phyloP scores from a whole-genome alignment of 257 asterid genomes.

The Rehmannia glutinosa region DNA sequence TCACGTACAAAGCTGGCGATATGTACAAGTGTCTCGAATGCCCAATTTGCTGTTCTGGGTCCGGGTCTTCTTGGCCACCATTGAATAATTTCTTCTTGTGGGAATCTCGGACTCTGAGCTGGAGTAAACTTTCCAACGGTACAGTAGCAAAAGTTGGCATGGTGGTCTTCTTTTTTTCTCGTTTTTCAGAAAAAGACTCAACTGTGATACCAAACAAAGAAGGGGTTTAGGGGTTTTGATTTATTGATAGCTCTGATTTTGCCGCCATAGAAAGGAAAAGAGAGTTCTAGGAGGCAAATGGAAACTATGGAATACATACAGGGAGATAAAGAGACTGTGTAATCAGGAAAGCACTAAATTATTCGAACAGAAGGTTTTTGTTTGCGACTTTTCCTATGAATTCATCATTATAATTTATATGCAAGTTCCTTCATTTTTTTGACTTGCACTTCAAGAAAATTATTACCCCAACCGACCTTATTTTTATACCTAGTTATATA shows the following conservation, averaged over 20 bases:
- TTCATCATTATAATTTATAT: not conserved
- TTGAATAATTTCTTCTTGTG: constrained; percentile 4
- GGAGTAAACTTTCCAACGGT: constrained; percentile 38
- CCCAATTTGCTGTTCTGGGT: not conserved
- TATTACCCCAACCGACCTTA: not conserved
- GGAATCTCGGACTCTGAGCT: constrained; percentile 40
- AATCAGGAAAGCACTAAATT: no score
- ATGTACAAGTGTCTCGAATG: constrained; percentile 45
- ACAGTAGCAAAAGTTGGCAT: constrained; percentile 55
- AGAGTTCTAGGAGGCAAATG: not conserved
- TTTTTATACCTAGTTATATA: no score
- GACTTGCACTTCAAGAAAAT: constrained; percentile 13
- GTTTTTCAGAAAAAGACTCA: not conserved
- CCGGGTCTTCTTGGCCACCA: not conserved
- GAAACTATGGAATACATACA: no score
- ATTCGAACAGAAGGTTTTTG: no score
- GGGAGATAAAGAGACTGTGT: no score
- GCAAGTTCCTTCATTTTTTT: not conserved
- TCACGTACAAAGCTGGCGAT: constrained; percentile 54
- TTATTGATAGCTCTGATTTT: not conserved
- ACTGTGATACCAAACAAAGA: not conserved
- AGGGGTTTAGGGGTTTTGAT: no score
- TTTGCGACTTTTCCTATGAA: not conserved
- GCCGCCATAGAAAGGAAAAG: not conserved
- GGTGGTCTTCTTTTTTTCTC: not conserved